Evolutionary conservation across 2,329 filamentous ascomycete species (phyloP).

Genomic region (Annulohypoxylon truncatum): DNA sequence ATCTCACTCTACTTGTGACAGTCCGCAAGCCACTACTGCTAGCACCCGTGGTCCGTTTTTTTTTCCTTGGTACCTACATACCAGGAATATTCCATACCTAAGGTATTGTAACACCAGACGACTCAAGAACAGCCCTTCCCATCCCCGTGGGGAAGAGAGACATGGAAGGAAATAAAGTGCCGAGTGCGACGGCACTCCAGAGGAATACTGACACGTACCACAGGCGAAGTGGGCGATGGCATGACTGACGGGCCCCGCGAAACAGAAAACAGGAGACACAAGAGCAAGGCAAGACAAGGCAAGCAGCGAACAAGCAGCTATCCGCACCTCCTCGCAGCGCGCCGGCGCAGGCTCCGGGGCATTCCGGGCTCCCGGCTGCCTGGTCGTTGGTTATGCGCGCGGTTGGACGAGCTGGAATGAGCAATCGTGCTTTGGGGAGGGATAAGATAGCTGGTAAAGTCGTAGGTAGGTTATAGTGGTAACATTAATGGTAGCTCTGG

Average conservation of each 20-base stretch:
- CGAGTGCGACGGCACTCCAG: slow-evolving; percentile 13
- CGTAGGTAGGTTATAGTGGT: background rate
- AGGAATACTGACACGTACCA: slow-evolving; percentile 8
- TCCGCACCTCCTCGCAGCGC: slow-evolving; percentile 1
- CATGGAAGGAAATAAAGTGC: slow-evolving; percentile 8
- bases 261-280: background rate
- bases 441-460: background rate
- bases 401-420: slow-evolving; percentile 17
- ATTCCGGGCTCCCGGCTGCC: slow-evolving; percentile 24
- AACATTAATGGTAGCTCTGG: background rate
- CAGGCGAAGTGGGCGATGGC: slow-evolving; percentile 23
- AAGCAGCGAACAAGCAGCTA: slow-evolving; percentile 22
- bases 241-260: slow-evolving; percentile 15
- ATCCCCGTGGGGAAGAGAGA: slow-evolving; percentile 30
- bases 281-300: background rate
- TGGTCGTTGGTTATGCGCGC: slow-evolving; percentile 26
- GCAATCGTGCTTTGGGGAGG: background rate
- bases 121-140: background rate
- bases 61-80: background rate
- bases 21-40: background rate
- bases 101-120: background rate
- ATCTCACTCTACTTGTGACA: background rate
- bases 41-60: no score
- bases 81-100: background rate
- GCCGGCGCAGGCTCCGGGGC: background rate